Conservation (phyloP, 805 yeast species). For the Wickerhamiella domercqiae region DNA sequence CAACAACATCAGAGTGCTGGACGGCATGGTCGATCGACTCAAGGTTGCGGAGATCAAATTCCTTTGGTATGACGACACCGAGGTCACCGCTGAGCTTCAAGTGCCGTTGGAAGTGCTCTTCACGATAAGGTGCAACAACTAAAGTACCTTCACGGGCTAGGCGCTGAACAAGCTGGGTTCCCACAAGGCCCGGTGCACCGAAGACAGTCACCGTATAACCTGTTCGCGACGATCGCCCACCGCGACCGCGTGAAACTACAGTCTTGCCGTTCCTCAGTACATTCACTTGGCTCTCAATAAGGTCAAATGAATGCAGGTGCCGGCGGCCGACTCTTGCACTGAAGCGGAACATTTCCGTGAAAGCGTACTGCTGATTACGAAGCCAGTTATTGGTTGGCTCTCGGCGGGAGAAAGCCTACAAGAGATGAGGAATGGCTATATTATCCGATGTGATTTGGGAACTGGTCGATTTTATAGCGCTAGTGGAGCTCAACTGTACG, state of each 20-base stretch:
- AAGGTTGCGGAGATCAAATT: slow-evolving; percentile 66
- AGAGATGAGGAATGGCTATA: neutral
- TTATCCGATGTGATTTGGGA: too few species aligned
- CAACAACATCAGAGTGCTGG: slow-evolving; percentile 68
- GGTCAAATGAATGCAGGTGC: slow-evolving; percentile 24
- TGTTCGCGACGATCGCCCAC: slow-evolving; percentile 69
- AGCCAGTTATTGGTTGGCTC: too few species aligned
- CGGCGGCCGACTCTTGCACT: slow-evolving; percentile 7
- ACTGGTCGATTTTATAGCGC: too few species aligned
- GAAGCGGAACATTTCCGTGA: neutral
- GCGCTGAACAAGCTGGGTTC: slow-evolving; percentile 53
- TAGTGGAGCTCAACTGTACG: too few species aligned
- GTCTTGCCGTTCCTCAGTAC: slow-evolving; percentile 67
- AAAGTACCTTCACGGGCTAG: slow-evolving; percentile 72
- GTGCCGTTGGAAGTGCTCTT: slow-evolving; percentile 61
- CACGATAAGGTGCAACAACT: slow-evolving; percentile 66
- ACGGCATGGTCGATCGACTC: slow-evolving; percentile 63
- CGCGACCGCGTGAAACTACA: slow-evolving; percentile 51
- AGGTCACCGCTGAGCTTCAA: slow-evolving; percentile 73
- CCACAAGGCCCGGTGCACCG: slow-evolving; percentile 69
- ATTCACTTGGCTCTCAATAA: slow-evolving; percentile 36
- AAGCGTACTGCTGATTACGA: too few species aligned
- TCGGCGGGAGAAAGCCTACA: too few species aligned
- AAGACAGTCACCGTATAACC: slow-evolving; percentile 83
- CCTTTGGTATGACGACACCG: slow-evolving; percentile 74